These are phyloP conservation scores for Hippophae gyantsensis DNA, from an alignment of 306 rosid species.

Conservation along the genomic window DNA sequence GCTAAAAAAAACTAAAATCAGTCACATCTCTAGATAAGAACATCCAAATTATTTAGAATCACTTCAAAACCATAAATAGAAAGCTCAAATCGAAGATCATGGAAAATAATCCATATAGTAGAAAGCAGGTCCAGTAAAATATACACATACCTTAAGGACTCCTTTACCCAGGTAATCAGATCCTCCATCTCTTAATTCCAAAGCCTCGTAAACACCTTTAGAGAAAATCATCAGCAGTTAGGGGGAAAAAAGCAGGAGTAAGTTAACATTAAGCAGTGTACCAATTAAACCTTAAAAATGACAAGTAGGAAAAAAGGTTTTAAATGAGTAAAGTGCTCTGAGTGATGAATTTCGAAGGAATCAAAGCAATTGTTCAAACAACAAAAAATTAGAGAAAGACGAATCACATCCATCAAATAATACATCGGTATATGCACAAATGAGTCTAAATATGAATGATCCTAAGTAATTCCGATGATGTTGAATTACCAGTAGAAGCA, in stretches of 20 bases:
- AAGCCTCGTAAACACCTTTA: slow-evolving; percentile 70
- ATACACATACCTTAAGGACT: slow-evolving; percentile 40
- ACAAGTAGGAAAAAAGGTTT: neutral
- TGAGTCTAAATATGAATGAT: neutral
- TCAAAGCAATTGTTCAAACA: neutral
- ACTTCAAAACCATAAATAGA: neutral
- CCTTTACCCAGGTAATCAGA: slow-evolving; percentile 76
- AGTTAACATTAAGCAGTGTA: neutral
- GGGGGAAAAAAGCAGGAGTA: neutral
- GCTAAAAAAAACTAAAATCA: neutral
- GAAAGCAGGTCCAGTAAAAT: neutral
- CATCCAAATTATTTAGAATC: neutral
- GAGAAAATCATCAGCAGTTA: neutral
- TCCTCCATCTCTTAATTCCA: slow-evolving; percentile 80
- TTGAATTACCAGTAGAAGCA: slow-evolving; percentile 43
- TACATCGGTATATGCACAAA: neutral
- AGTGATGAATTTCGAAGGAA: neutral
- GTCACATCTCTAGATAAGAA: neutral
- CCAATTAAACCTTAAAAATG: neutral
- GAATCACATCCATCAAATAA: neutral
- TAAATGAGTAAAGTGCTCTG: neutral
- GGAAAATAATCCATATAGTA: neutral
- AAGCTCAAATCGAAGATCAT: neutral
- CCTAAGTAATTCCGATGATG: neutral
- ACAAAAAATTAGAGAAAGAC: too few species aligned